Conservation (phyloP, 148 eudicot genomes). For the Rhododendron mucronatum region DNA sequence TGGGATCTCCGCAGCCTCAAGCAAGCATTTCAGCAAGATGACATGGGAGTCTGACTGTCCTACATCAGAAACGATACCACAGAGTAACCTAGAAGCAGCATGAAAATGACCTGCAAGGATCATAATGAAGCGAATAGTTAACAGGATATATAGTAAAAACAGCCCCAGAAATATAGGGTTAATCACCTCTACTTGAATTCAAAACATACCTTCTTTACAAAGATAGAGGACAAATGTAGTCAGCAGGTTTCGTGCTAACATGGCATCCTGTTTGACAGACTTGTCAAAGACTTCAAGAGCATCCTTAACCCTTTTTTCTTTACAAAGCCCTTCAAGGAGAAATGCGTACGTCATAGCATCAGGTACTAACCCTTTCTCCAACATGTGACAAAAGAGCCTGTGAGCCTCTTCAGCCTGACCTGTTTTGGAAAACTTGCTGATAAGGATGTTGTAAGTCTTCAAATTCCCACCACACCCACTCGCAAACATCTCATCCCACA, state of each 20-base stretch:
- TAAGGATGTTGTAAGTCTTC: constrained; percentile 58
- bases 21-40: constrained; percentile 51
- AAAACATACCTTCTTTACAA: constrained; percentile 61
- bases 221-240: constrained; percentile 44
- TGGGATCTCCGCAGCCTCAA: constrained; percentile 44
- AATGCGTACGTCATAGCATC: constrained; percentile 41
- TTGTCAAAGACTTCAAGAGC: constrained; percentile 53
- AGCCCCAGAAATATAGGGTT: not conserved
- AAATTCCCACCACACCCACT: constrained; percentile 56
- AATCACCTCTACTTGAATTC: not conserved
- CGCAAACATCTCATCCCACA: constrained; percentile 98
- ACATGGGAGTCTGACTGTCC: constrained; percentile 43
- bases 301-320: constrained; percentile 39
- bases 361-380: constrained; percentile 51
- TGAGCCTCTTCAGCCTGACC: constrained; percentile 61
- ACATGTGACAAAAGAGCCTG: constrained; percentile 45
- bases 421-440: constrained; percentile 47
- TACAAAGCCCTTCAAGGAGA: constrained; percentile 67
- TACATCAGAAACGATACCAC: constrained; percentile 25
- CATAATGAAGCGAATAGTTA: not conserved
- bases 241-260: constrained; percentile 35
- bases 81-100: constrained; percentile 45
- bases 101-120: constrained; percentile 50
- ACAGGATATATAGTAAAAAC: not conserved
- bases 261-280: constrained; percentile 51